Evolutionary conservation across 2,329 filamentous ascomycete genomes (phyloP), one percentile per base, ranked within the genome.

Genomic region (Rutstroemia sp.): DNA sequence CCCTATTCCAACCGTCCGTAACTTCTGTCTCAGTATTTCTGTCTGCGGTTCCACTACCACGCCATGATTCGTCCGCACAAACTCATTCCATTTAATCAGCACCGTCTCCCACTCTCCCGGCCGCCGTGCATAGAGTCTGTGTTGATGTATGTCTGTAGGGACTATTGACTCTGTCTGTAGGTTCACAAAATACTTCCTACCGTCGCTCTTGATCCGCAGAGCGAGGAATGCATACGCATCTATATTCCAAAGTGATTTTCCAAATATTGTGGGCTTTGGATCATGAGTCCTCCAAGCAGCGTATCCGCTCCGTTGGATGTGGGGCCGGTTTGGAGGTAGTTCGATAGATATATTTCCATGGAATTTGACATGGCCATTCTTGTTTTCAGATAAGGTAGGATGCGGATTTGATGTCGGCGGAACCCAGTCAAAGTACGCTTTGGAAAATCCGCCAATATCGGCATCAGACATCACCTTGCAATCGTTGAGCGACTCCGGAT

Each of bases 31-130:
- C 69, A 96, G 73, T 72, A 99, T 86, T 70, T 95, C 91, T 12
- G 86, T 86, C 76, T 97, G 92, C 34, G 94, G 94, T 74, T 97
- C 92, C 5, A 96, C 86, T 1, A 95, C 89, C 65, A 89, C 84
- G 6, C 94, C 94, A 67, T 95, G 83, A 69, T 96, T 97, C 14
- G 94, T 99, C 61, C 94, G 80, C 58, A 99, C 92, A 73, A 99
- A 97, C 62, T 95, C 90, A 64, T 86, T 87, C 80, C 92, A 94
- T 60, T 87, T 88, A 61, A 99, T 87, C 48, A 95, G 72, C n/a
- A 96, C 81, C 1, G 94, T 96, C 77, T 99, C 92, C 94, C 94
- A 99, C 66, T 92, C 80, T 0, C 91, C 91, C 0, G 88, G 85
- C 8, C 82, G 81, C 67, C 85, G 86, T 8, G 87, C 80, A 64